These are phyloP conservation scores for Phialophora chinensis DNA, from an alignment of 2,329 filamentous ascomycete genomes.

Conservation along the genomic window DNA sequence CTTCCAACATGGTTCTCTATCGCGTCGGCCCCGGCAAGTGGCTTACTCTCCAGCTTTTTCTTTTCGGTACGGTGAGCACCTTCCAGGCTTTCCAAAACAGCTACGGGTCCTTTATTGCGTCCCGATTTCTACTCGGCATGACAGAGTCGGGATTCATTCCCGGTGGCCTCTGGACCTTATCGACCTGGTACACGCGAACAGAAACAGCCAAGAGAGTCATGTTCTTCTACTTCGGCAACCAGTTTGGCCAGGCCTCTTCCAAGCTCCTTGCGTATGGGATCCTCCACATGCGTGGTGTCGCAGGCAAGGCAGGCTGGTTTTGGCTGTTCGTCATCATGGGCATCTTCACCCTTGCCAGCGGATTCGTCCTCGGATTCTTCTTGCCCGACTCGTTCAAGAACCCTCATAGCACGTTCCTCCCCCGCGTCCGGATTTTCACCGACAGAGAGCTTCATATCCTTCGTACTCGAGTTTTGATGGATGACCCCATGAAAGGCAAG, in stretches of 20 bases:
- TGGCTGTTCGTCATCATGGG: slow-evolving; percentile 64
- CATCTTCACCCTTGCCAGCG: slow-evolving; percentile 56
- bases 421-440: slow-evolving; percentile 46
- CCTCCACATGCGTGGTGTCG: slow-evolving; percentile 57
- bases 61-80: slow-evolving; percentile 59
- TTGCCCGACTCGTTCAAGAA: slow-evolving; percentile 56
- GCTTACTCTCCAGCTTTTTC: slow-evolving; percentile 60
- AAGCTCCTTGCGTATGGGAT: slow-evolving; percentile 49
- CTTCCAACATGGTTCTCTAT: slow-evolving; percentile 60
- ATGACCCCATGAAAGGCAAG: slow-evolving; percentile 48
- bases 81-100: slow-evolving; percentile 61
- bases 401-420: slow-evolving; percentile 52
- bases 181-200: slow-evolving; percentile 61
- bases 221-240: slow-evolving; percentile 63
- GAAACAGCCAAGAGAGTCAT: slow-evolving; percentile 61
- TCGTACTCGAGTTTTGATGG: slow-evolving; percentile 49
- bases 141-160: slow-evolving; percentile 64
- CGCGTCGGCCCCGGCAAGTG: slow-evolving; percentile 61
- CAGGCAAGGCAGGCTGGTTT: slow-evolving; percentile 60
- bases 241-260: slow-evolving; percentile 55
- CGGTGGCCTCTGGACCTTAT: slow-evolving; percentile 58
- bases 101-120: slow-evolving; percentile 56
- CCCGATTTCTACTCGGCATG: slow-evolving; percentile 60
- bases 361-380: slow-evolving; percentile 49
- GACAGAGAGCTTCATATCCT: slow-evolving; percentile 53